Base-by-base conservation (phyloP, 2,329 filamentous ascomycete species). In the Knufia petricola region DNA sequence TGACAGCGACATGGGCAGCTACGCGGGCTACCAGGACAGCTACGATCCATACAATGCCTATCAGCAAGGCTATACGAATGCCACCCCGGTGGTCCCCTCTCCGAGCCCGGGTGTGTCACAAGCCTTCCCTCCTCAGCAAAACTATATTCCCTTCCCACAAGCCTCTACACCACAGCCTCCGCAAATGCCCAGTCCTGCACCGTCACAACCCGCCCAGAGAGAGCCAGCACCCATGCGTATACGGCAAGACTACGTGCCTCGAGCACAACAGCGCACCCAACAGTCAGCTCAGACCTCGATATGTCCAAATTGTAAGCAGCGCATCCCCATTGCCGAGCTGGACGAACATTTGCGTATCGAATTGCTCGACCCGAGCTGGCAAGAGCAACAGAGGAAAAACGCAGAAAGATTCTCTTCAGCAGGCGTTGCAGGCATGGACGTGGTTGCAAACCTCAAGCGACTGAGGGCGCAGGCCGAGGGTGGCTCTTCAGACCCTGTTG, bases 261-360 rank as follows among this genome's bases (percentile, higher is more conserved):
- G 87, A 44, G 87, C 87, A 2, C 81, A 83, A 49, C 78, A 82
- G 61, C 76, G 79, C 23, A 81, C 82, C 40, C 81, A 78, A 61
- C 74, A 78, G 55, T 77, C 75, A 46, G 72, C 73, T 36, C 75
- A 80, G 55, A 85, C 82, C 64, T 84, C 83, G 3, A 72, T 94
- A 50, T 96, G 90, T 64, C 89, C 89, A 50, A 95, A 95, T 67
- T 96, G 92, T 74, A 84, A 86, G 59, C 87, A 94, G 69, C 81
- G 86, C 58, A 88, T 95, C 51, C 87, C 88, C 6, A 79, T 86
- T 59, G 80, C 84, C 59, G 90, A 96, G 68, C 77, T 95, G 56
- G 86, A 92, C 52, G 82, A 90, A 55, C 90, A 96, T 63, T 90
- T 96, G 79, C 81, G 86, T 66, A 95, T 96, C 63, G 90, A 96